Percentiles rank a stretch among this genome's conserved stretches.
Evolutionary conservation across 768 basidiomycete genomes (phyloP).

Genomic region (Sistotremastrum niveocremeum): DNA sequence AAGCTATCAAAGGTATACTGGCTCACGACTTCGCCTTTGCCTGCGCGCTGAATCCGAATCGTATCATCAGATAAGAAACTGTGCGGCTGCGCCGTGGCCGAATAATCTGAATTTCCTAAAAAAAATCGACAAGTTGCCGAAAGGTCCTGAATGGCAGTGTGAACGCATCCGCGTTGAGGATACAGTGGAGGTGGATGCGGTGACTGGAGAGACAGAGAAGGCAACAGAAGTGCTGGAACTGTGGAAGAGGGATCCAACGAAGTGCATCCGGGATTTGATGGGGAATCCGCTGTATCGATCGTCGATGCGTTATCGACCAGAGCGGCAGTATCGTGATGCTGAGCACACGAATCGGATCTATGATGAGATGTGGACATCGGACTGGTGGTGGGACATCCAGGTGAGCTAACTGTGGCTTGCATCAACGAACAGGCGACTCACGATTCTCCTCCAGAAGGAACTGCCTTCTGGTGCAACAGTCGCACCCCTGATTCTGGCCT

Average conservation of each 20-base stretch:
- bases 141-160: constrained; percentile 15
- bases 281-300: constrained; percentile 16
- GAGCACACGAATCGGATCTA: constrained; percentile 12
- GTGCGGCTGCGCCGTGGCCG: constrained; percentile 13
- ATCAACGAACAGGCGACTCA: too few species aligned
- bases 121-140: constrained; percentile 15
- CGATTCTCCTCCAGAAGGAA: constrained; percentile 5
- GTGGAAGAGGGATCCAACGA: constrained; percentile 14
- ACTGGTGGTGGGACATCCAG: constrained; percentile 26
- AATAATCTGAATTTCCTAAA: constrained; percentile 13
- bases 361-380: constrained; percentile 24
- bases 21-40: background rate
- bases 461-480: constrained; percentile 7
- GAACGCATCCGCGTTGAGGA: constrained; percentile 12
- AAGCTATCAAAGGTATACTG: constrained; percentile 17
- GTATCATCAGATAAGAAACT: constrained; percentile 11
- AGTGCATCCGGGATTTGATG: constrained; percentile 15
- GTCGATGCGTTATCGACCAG: constrained; percentile 17
- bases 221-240: constrained; percentile 11
- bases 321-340: constrained; percentile 11
- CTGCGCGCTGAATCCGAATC: too few species aligned
- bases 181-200: constrained; percentile 6
- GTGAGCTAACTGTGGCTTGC: too few species aligned
- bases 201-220: constrained; percentile 10
- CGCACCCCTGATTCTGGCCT: constrained; percentile 3